These are phyloP conservation scores for Forsythia suspensa DNA, from an alignment of 257 asterid species.

Conservation along the genomic window DNA sequence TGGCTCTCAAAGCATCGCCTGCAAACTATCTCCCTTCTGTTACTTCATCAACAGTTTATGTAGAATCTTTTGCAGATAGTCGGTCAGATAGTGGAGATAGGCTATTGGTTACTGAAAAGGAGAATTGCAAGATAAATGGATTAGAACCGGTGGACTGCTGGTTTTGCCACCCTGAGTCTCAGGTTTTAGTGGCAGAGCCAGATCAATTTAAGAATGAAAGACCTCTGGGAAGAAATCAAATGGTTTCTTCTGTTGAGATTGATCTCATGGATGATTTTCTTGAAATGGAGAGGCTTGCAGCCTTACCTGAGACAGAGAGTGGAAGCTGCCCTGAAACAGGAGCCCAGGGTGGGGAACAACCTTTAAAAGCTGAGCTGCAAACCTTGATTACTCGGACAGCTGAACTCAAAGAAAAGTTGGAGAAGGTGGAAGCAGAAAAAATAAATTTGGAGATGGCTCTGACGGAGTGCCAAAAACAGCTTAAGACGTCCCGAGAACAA, in stretches of 20 bases:
- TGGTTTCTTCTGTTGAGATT: constrained; percentile 49
- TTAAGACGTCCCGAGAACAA: constrained; percentile 48
- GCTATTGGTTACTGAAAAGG: constrained; percentile 25
- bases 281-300: constrained; percentile 84
- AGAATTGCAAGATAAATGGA: constrained; percentile 26
- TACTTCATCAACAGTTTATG: constrained; percentile 30
- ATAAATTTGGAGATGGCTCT: constrained; percentile 48
- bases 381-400: constrained; percentile 25
- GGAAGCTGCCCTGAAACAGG: constrained; percentile 21
- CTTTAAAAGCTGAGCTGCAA: constrained; percentile 41
- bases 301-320: constrained; percentile 38
- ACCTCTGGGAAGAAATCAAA: constrained; percentile 33
- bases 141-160: constrained; percentile 24
- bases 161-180: constrained; percentile 21
- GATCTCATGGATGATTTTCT: constrained; percentile 89
- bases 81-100: constrained; percentile 43
- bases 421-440: constrained; percentile 52
- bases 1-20: constrained; percentile 30
- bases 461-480: constrained; percentile 44
- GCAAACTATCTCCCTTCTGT: constrained; percentile 28
- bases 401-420: constrained; percentile 56
- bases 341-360: constrained; percentile 25
- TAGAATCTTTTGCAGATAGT: constrained; percentile 37
- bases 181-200: constrained; percentile 22
- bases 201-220: constrained; percentile 34